A percentile compares a stretch with the other conserved stretches of the same genome.
Evolutionary conservation across 257 asterid species (phyloP).

Genomic region (Lantana camara): DNA sequence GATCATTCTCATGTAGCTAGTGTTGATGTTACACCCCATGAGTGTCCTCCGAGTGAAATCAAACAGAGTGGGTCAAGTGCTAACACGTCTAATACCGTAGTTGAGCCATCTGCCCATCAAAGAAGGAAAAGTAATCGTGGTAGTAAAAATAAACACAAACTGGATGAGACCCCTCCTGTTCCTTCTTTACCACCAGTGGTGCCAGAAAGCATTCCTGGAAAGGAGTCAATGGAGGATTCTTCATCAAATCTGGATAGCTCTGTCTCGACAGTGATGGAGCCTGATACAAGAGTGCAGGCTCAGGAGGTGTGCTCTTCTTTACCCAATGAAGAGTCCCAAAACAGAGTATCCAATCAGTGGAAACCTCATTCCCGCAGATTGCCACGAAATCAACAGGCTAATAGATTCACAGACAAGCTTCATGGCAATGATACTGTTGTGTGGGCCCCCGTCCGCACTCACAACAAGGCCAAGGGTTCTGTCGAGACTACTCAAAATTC

Average conservation of each 20-base stretch:
- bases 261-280: constrained; percentile 37
- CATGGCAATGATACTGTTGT: constrained; percentile 63
- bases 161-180: constrained; percentile 39
- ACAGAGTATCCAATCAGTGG: constrained; percentile 51
- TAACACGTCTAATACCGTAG: constrained; percentile 33
- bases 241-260: constrained; percentile 40
- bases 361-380: constrained; percentile 67
- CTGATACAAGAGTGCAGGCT: constrained; percentile 41
- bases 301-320: constrained; percentile 43
- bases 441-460: constrained; percentile 91
- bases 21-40: constrained; percentile 30
- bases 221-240: constrained; percentile 39
- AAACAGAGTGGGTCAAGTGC: constrained; percentile 39
- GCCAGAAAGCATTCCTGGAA: constrained; percentile 34
- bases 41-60: constrained; percentile 42
- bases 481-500: constrained; percentile 49
- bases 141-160: constrained; percentile 60
- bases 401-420: constrained; percentile 59
- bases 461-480: constrained; percentile 58
- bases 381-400: constrained; percentile 63
- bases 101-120: constrained; percentile 49
- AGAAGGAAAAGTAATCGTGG: constrained; percentile 59
- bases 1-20: constrained; percentile 35
- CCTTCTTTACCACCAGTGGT: constrained; percentile 39
- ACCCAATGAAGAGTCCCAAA: constrained; percentile 54